phyloP scores from a whole-genome alignment of 148 eudicot genomes.

The Suaeda aralocaspica region DNA sequence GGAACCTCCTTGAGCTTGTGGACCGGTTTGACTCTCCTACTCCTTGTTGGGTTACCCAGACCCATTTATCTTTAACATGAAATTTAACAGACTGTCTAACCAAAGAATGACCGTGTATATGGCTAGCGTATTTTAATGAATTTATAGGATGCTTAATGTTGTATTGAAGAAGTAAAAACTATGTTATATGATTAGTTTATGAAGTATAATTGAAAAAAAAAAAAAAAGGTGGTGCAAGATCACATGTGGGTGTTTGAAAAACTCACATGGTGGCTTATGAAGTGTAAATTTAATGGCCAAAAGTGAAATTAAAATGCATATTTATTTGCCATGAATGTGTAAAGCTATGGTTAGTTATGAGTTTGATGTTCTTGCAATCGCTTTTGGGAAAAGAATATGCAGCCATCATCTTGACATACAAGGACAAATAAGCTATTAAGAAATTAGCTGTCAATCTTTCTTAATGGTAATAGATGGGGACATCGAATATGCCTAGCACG shows the following conservation, averaged over 20 bases:
- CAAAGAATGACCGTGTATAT: no score
- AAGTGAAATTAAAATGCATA: slow-evolving; percentile 8
- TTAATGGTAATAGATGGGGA: slow-evolving; percentile 36
- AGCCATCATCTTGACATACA: slow-evolving; percentile 26
- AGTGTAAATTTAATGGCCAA: slow-evolving; percentile 1
- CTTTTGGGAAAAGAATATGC: slow-evolving; percentile 49
- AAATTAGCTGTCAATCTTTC: slow-evolving; percentile 36
- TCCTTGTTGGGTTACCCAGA: no score
- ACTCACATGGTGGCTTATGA: slow-evolving; percentile 40
- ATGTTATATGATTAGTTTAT: slow-evolving; percentile 4
- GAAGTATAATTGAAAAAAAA: slow-evolving; percentile 8
- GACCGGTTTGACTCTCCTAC: no score
- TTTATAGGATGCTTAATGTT: slow-evolving; percentile 16
- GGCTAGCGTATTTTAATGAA: neutral
- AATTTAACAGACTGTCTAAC: no score
- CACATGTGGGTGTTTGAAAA: slow-evolving; percentile 42
- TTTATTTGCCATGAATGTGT: slow-evolving; percentile 7
- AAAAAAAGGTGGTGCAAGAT: slow-evolving; percentile 11
- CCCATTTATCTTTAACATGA: no score
- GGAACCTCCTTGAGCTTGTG: no score
- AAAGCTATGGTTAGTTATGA: slow-evolving; percentile 16
- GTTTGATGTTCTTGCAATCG: slow-evolving; percentile 35
- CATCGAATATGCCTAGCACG: slow-evolving; percentile 56
- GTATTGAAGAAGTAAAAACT: neutral
- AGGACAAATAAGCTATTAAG: slow-evolving; percentile 33